Evolutionary conservation across 176 grass and related monocot genomes (phyloP).

Genomic region (Zoysia pacifica): DNA sequence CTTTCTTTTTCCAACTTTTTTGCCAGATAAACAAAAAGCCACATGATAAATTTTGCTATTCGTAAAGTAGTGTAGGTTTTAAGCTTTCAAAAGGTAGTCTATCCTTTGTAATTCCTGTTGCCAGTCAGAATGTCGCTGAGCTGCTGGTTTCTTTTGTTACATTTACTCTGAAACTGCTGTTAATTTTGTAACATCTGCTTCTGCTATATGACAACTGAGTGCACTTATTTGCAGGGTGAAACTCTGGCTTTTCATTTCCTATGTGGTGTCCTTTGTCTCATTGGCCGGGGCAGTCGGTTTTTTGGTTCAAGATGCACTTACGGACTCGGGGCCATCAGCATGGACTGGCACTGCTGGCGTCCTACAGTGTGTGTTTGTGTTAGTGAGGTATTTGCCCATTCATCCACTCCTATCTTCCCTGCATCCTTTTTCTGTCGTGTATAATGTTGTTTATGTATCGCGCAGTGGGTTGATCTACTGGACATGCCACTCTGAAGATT

Average conservation of each 20-base stretch:
- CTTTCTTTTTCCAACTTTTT: neutral
- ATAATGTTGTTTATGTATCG: conserved; percentile 6
- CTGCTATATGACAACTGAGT: neutral
- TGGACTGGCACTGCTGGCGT: conserved; percentile 83
- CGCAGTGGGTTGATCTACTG: conserved; percentile 85
- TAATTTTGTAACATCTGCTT: neutral
- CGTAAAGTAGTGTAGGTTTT: neutral
- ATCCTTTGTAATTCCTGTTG: neutral
- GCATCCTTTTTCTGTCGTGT: neutral
- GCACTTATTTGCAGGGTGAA: conserved; percentile 65
- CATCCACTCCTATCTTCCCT: neutral
- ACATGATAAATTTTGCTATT: neutral
- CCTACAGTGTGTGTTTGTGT: conserved; percentile 69
- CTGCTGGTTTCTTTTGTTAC: neutral
- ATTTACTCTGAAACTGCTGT: neutral
- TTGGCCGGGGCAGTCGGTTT: conserved; percentile 66
- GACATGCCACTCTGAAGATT: conserved; percentile 80
- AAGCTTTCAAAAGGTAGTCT: neutral
- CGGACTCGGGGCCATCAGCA: conserved; percentile 62
- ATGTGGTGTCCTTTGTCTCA: conserved; percentile 85
- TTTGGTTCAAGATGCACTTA: conserved; percentile 73
- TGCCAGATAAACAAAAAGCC: neutral
- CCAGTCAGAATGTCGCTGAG: neutral
- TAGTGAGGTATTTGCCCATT: conserved; percentile 67
- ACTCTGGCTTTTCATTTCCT: conserved; percentile 88